A percentile compares a stretch with the other conserved stretches of the same genome.
Conservation (phyloP, 345 rosid species). For the Eucalyptus marginata region DNA sequence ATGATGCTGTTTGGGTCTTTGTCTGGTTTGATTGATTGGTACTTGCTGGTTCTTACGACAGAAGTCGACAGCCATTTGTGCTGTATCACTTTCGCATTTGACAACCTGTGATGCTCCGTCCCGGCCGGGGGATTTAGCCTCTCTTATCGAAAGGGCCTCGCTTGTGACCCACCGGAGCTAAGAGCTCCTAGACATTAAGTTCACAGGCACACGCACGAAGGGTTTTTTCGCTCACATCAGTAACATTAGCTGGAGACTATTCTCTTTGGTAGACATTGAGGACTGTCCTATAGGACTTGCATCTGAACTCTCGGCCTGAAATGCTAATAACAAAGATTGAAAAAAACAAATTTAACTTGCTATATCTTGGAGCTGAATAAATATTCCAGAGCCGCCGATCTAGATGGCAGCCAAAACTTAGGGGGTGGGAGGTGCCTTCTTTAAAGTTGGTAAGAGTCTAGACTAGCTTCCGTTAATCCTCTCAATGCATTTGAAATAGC, state of each 20-base stretch:
- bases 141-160: neutral
- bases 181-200: neutral
- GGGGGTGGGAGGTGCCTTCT: neutral
- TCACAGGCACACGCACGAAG: neutral
- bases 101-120: neutral
- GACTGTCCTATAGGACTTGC: neutral
- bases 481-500: constrained; percentile 54
- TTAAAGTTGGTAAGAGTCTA: neutral
- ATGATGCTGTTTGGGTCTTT: neutral
- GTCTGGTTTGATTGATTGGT: neutral
- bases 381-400: neutral
- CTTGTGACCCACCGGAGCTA: neutral
- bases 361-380: neutral
- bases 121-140: neutral
- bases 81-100: neutral
- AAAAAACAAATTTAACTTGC: neutral
- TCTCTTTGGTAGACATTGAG: neutral
- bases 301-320: neutral
- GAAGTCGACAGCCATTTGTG: neutral
- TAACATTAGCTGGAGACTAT: neutral
- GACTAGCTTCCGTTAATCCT: neutral
- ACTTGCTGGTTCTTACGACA: neutral
- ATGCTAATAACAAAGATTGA: neutral
- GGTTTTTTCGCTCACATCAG: neutral
- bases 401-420: neutral